Percentiles rank a stretch among this genome's conserved stretches.
Conservation (phyloP, 331 rosid genomes). For the Malus hybrid region DNA sequence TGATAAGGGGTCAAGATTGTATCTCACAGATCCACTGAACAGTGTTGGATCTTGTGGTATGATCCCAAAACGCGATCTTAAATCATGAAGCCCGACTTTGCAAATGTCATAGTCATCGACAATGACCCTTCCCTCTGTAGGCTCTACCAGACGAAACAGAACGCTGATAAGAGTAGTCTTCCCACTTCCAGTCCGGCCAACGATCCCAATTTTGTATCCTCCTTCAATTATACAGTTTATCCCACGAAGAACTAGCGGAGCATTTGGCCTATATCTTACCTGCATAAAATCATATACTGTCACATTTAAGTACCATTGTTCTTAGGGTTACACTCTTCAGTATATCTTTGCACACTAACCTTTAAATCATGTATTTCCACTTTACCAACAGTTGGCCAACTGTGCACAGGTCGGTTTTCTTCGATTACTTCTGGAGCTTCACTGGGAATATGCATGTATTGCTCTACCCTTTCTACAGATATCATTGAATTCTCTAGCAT, state of each 20-base stretch:
- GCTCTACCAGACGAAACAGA: slow-evolving; percentile 27
- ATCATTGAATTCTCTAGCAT: background rate
- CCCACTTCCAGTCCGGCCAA: slow-evolving; percentile 40
- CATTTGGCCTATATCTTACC: slow-evolving; percentile 21
- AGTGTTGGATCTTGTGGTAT: slow-evolving; percentile 36
- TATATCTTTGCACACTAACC: too few species aligned
- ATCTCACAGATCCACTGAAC: slow-evolving; percentile 27
- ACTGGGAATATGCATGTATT: background rate
- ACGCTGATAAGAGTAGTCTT: slow-evolving; percentile 31
- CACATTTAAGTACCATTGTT: too few species aligned
- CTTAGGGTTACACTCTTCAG: too few species aligned
- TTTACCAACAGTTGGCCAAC: background rate
- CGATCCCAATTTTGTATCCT: slow-evolving; percentile 25
- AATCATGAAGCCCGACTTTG: slow-evolving; percentile 23
- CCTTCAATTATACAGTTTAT: slow-evolving; percentile 25
- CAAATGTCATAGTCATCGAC: slow-evolving; percentile 23
- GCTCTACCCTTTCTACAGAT: background rate
- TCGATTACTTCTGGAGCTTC: background rate
- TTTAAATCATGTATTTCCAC: too few species aligned
- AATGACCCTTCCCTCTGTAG: slow-evolving; percentile 20
- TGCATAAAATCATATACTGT: background rate
- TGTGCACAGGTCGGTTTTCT: background rate
- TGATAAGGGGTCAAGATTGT: slow-evolving; percentile 29
- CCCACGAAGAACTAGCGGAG: slow-evolving; percentile 27
- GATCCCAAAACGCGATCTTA: slow-evolving; percentile 22